Conservation (phyloP, 169 alveolate species). For the Plasmodium blacklocki region DNA sequence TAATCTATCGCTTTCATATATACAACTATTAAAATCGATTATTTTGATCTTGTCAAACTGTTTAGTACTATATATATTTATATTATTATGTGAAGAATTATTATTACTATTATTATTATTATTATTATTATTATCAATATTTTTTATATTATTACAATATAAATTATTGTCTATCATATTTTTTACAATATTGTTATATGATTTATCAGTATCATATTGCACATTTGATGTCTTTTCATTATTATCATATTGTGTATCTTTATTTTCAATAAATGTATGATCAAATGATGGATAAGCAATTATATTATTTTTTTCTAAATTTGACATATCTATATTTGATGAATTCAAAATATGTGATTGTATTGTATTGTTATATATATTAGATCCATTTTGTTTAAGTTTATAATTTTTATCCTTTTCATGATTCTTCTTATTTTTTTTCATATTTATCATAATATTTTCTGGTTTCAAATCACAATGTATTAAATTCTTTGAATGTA, state of each 20-base stretch:
- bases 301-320: background rate
- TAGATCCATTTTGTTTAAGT: background rate
- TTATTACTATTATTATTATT: background rate
- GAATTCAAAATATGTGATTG: background rate
- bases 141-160: background rate
- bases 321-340: background rate
- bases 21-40: conserved; percentile 97
- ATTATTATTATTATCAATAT: background rate
- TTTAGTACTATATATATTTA: conserved; percentile 35
- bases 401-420: background rate
- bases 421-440: conserved; percentile 11
- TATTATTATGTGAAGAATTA: background rate
- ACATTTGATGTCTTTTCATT: background rate
- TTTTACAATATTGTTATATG: background rate
- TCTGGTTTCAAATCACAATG: conserved; percentile 99
- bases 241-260: background rate
- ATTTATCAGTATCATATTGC: background rate
- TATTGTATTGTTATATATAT: background rate
- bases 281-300: background rate
- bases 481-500: conserved; percentile 93
- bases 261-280: background rate
- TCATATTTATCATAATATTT: conserved; percentile 87
- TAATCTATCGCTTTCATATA: conserved; percentile 94
- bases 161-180: background rate
- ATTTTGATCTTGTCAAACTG: conserved; percentile 90